Evolutionary conservation across 2,329 filamentous ascomycete genomes (phyloP).

Genomic region (Epichloe sylvatica): DNA sequence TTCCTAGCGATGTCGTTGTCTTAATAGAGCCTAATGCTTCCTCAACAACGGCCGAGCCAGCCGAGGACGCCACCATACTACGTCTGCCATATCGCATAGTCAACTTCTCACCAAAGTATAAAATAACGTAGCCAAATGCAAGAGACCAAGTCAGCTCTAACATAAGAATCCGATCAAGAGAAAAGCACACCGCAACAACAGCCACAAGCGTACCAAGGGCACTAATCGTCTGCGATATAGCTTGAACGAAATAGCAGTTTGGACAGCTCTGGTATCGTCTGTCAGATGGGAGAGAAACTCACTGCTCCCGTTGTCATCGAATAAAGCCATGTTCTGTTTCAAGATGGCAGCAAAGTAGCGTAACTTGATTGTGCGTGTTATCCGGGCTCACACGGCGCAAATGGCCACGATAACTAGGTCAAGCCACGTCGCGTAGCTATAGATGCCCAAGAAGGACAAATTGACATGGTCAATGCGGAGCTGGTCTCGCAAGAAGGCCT

Average conservation of each 20-base stretch:
- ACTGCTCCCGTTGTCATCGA: conserved; percentile 18
- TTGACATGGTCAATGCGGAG: not conserved
- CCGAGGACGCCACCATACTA: not conserved
- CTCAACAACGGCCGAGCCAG: not conserved
- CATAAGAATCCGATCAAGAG: not conserved
- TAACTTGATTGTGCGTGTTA: not conserved
- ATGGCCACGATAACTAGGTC: not conserved
- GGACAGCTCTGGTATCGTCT: not conserved
- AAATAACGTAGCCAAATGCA: not conserved
- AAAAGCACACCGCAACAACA: not conserved
- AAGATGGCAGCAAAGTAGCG: conserved; percentile 14
- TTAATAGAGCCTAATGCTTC: not conserved
- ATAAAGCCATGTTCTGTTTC: conserved; percentile 18
- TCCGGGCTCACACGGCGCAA: not conserved
- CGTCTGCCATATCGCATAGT: not conserved
- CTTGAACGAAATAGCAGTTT: not conserved
- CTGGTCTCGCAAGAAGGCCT: not conserved
- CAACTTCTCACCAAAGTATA: not conserved
- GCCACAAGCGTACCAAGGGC: not conserved
- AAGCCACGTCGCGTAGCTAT: not conserved
- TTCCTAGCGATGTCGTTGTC: not conserved
- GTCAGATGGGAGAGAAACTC: not conserved
- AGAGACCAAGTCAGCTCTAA: not conserved
- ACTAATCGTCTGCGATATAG: not conserved
- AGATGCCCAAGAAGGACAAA: not conserved